Evolutionary conservation across 208 protist species (phyloP), one percentile per base, ranked within the genome.

Genomic region (Acanthamoeba lenticulata): DNA sequence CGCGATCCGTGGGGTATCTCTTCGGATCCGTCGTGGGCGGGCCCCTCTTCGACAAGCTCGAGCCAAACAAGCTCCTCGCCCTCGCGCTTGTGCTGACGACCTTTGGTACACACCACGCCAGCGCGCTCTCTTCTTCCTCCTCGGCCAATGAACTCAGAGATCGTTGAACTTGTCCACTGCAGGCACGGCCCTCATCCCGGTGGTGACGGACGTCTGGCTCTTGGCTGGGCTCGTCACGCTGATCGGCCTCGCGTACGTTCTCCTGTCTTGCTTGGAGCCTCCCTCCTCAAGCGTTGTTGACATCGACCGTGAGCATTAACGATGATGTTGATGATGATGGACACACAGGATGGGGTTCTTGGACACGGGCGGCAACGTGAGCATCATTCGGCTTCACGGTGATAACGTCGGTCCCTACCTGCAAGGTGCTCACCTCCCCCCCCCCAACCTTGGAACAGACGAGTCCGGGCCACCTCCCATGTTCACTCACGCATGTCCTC

Each of bases 331-430:
- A n/a, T n/a, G n/a, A n/a, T n/a, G n/a, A n/a, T n/a, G n/a, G n/a
- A n/a, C n/a, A 40, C n/a, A 42, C 67, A 86, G 72, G 1, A 94
- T 81, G 67, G 67, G 72, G 27, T 45, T 81, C n/a, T 44, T 86
- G 19, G 90, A 94, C 47, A 88, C 74, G 32, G 90, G 72, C 27
- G 90, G 72, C 90, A 94, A 94, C 90, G 74, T 86, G 6, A 94
- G 72, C 72, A 81, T 94, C 19, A 81, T 94, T n/a, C 19, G 90
- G 69, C 90, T 94, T 81, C 74, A 94, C 34, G 90, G 72, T 2
- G 72, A 94, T 21, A 74, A 94, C 36, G 65, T 94, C 7, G 90
- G 74, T 15, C 90, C 90, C 24, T 94, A 94, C 27, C 44, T 94
- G 27, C 90, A 94, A 94, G 77, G 77, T 86, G 40, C 69, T 6